A percentile compares a stretch with the other conserved stretches of the same genome.
Conservation (phyloP, 768 basidiomycete species). For the Trametopsis cervina region DNA sequence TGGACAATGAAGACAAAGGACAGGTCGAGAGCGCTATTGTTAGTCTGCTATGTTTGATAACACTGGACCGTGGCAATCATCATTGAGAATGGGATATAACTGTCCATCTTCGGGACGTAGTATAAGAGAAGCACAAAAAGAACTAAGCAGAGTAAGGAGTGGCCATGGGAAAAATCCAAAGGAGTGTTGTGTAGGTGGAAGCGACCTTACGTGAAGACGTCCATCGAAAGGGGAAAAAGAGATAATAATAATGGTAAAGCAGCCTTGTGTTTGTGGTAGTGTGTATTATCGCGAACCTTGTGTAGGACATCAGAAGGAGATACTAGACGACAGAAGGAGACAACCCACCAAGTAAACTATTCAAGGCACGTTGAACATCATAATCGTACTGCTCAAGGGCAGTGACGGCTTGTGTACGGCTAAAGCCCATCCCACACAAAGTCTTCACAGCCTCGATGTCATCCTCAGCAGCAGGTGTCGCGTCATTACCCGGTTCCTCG, state of each 20-base stretch:
- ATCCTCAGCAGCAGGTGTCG: conserved; percentile 54
- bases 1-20: too few species aligned
- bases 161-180: conserved; percentile 15
- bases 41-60: too few species aligned
- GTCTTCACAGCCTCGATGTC: conserved; percentile 75
- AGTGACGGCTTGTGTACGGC: conserved; percentile 67
- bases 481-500: conserved; percentile 23
- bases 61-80: too few species aligned
- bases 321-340: background rate
- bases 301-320: background rate
- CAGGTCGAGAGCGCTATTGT: too few species aligned
- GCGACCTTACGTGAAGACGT: background rate
- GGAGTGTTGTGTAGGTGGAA: conserved; percentile 10
- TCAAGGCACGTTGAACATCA: conserved; percentile 71
- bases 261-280: too few species aligned
- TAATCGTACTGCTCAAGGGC: conserved; percentile 84
- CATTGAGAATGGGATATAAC: too few species aligned
- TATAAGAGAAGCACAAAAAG: conserved; percentile 7
- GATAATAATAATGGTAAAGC: too few species aligned
- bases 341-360: conserved; percentile 51
- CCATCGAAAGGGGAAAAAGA: background rate
- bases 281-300: too few species aligned
- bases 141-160: conserved; percentile 5
- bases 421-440: conserved; percentile 88
- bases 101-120: background rate